phyloP scores from a whole-genome alignment of 2,329 filamentous ascomycete genomes.

The Fusarium camptoceras region DNA sequence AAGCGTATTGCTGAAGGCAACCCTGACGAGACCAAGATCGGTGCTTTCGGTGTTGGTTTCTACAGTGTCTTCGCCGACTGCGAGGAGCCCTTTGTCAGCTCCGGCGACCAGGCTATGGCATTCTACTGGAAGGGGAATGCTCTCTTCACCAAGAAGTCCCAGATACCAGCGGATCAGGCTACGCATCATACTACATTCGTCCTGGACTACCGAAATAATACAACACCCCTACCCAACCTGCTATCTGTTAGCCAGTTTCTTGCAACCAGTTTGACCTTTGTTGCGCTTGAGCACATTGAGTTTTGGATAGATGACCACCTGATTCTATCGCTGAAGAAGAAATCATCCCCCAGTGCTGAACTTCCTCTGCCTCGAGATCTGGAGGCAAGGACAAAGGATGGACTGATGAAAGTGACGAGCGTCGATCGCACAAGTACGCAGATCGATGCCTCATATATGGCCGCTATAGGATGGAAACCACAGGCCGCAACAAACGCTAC shows the following conservation, averaged over 20 bases:
- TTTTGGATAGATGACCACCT: conserved; percentile 91
- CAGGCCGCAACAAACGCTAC: conserved; percentile 54
- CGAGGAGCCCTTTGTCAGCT: conserved; percentile 96
- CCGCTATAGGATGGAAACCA: conserved; percentile 85
- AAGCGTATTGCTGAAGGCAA: conserved; percentile 99
- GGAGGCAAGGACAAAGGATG: conserved; percentile 84
- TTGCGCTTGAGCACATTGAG: conserved; percentile 87
- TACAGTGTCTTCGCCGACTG: conserved; percentile 99
- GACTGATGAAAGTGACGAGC: conserved; percentile 85
- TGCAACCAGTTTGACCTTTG: conserved; percentile 94
- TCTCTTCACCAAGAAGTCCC: conserved; percentile 88
- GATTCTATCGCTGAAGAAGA: conserved; percentile 83
- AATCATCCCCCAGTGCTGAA: conserved; percentile 80
- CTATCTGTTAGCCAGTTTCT: conserved; percentile 91
- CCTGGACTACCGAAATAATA: conserved; percentile 90
- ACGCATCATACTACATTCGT: conserved; percentile 88
- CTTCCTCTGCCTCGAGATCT: conserved; percentile 82
- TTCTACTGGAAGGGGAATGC: conserved; percentile 99
- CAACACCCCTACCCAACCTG: conserved; percentile 86
- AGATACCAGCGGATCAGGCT: conserved; percentile 74
- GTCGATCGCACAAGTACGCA: conserved; percentile 89
- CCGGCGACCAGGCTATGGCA: conserved; percentile 91
- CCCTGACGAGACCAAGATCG: conserved; percentile 98
- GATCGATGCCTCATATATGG: conserved; percentile 92
- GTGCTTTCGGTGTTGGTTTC: conserved; percentile 97